Evolutionary conservation across 2,329 filamentous ascomycete species (phyloP), one percentile per base, ranked within the genome.

Genomic region (Aphanocladium album): DNA sequence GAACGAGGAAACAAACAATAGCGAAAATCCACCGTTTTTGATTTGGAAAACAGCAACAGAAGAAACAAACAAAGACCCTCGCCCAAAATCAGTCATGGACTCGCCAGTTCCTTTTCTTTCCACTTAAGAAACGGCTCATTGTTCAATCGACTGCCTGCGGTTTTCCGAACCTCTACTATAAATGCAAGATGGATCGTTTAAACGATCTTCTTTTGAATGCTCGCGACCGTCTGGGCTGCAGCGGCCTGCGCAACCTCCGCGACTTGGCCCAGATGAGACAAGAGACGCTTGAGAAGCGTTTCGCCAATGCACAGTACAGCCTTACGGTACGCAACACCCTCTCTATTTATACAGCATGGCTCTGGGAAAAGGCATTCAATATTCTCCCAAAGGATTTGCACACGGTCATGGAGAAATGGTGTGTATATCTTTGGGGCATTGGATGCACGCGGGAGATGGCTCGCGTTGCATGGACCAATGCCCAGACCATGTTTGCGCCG

Each of bases 281-380:
- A 25, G 55, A 52, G 4, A 69, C 63, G 1, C 54, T 73, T 5
- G 64, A 69, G 27, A 64, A 61, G 33, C 68, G 62, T 3, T 51
- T 72, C 9, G 27, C 19, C 8, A 27, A 9, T 0, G 49, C 51
- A 2, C 65, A 59, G 11, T 43, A 39, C 7, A n/a, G 41, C 3
- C 64, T 71, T 14, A 37, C 62, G 1, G 2, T 39, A 6, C n/a
- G 21, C 9, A 66, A 57, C 47, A 64, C 67, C n/a, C 64, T 63
- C 1, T 67, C 65, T 6, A 65, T 72, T 33, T 71, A 67, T 43
- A 62, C 64, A 9, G 56, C 62, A 3, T 73, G 72, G 72, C 63
- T 73, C 8, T 57, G 64, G n/a, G 63, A 67, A n/a, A 65, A 65
- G 23, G 54, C 52, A 6, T 60, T 37, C n/a, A 46, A 27, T 16